Percentiles rank a stretch among this genome's conserved stretches.
These are phyloP conservation scores for Pochonia chlamydosporia DNA, from an alignment of 2,329 filamentous ascomycete genomes.

Conservation along the genomic window DNA sequence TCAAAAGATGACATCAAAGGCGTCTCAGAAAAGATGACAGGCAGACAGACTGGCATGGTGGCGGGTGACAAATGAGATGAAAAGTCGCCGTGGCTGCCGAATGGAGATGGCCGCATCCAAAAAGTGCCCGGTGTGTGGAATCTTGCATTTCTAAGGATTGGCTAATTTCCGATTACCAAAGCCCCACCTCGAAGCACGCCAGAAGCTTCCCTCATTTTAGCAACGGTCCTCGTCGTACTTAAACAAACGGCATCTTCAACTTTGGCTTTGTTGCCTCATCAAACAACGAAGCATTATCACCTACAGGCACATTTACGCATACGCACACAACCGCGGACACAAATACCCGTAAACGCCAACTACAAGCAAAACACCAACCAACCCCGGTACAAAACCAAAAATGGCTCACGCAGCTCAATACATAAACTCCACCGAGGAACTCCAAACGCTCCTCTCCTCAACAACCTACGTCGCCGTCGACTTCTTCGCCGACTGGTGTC, in stretches of 20 bases:
- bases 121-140: no score
- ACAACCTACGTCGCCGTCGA: constrained; percentile 39
- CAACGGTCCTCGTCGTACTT: neutral
- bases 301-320: neutral
- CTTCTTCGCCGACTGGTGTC: constrained; percentile 47
- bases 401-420: constrained; percentile 18
- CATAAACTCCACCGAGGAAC: constrained; percentile 23
- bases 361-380: no score
- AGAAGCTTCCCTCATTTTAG: neutral
- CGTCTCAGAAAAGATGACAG: no score
- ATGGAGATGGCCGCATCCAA: no score
- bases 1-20: no score
- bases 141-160: no score
- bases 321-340: no score
- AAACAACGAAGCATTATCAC: no score
- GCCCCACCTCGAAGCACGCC: neutral
- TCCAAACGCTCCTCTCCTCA: constrained; percentile 30
- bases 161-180: neutral
- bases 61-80: no score
- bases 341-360: neutral
- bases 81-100: no score
- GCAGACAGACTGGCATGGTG: no score
- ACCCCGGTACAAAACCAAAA: neutral
- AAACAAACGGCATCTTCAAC: neutral
- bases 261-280: neutral